phyloP scores from a whole-genome alignment of 1,139 yeast species.

The Nakaseomyces glabratus region DNA sequence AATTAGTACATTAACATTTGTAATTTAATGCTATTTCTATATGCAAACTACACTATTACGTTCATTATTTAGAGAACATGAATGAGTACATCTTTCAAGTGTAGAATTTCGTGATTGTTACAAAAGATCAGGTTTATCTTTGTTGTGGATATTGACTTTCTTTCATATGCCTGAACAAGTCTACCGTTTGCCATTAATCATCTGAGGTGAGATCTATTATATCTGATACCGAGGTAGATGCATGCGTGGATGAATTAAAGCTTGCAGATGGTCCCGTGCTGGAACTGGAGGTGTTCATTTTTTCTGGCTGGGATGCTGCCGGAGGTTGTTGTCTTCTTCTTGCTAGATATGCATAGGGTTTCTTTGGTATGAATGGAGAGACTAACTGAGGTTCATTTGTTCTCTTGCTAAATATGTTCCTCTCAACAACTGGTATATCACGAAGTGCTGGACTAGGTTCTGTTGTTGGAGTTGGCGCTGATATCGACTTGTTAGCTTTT shows the following conservation, averaged over 20 bases:
- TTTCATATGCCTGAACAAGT: neutral
- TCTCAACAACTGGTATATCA: slow-evolving; percentile 2
- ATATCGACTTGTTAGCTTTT: no score
- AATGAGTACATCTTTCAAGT: no score
- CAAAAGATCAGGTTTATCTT: no score
- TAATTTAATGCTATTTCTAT: no score
- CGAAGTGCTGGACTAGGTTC: no score
- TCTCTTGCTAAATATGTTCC: slow-evolving; percentile 4
- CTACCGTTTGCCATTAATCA: no score
- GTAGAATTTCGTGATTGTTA: no score
- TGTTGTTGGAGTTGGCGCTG: no score
- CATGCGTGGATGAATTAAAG: slow-evolving; percentile 1
- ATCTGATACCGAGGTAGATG: slow-evolving; percentile 1
- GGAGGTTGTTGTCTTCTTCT: slow-evolving; percentile 7
- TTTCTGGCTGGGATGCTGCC: neutral
- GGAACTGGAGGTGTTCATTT: slow-evolving; percentile 1
- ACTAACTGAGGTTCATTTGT: slow-evolving; percentile 6
- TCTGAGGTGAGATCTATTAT: slow-evolving; percentile 7
- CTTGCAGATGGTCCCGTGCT: neutral
- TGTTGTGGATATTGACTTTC: neutral
- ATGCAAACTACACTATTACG: no score
- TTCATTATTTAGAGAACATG: no score
- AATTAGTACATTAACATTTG: no score
- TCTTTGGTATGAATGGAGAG: slow-evolving; percentile 7
- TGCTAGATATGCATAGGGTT: slow-evolving; percentile 7